Conservation (phyloP, 1,284 basidiomycete species). For the Uromyces viciae-fabae region DNA sequence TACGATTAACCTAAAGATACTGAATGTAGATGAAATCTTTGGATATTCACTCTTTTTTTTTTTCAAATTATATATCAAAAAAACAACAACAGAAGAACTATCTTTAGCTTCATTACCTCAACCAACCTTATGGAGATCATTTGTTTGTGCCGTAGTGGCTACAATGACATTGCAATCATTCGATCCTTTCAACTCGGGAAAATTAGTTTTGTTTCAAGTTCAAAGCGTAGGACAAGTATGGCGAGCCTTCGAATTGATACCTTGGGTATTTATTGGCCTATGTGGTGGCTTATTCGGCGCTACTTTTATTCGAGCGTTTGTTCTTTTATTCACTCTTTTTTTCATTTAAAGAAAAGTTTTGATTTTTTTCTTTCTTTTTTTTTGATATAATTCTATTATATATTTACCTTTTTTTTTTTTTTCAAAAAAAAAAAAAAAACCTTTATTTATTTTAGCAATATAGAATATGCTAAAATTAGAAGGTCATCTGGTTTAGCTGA, state of each 20-base stretch:
- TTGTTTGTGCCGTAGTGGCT: conserved; percentile 69
- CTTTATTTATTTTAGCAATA: too few species aligned
- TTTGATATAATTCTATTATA: conserved; percentile 66
- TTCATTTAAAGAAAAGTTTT: conserved; percentile 62
- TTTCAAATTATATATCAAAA: too few species aligned
- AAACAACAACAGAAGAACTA: conserved; percentile 44
- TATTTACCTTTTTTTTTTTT: background rate
- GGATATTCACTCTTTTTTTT: conserved; percentile 46
- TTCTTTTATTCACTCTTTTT: background rate
- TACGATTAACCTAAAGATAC: too few species aligned
- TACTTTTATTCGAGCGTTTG: conserved; percentile 33
- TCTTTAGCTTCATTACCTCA: conserved; percentile 64
- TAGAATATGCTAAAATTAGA: conserved; percentile 64
- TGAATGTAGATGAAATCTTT: conserved; percentile 70
- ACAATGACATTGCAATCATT: conserved; percentile 69
- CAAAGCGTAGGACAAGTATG: conserved; percentile 55
- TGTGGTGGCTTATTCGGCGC: conserved; percentile 41
- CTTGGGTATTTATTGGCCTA: conserved; percentile 47
- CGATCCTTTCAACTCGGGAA: conserved; percentile 69
- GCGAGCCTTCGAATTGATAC: conserved; percentile 68
- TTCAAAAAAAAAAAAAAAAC: too few species aligned
- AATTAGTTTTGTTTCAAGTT: conserved; percentile 67
- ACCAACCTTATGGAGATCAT: conserved; percentile 71
- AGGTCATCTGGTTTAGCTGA: conserved; percentile 62
- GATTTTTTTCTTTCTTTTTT: conserved; percentile 46